phyloP scores from a whole-genome alignment of 1,139 yeast genomes.

The Zygoascus meyerae region DNA sequence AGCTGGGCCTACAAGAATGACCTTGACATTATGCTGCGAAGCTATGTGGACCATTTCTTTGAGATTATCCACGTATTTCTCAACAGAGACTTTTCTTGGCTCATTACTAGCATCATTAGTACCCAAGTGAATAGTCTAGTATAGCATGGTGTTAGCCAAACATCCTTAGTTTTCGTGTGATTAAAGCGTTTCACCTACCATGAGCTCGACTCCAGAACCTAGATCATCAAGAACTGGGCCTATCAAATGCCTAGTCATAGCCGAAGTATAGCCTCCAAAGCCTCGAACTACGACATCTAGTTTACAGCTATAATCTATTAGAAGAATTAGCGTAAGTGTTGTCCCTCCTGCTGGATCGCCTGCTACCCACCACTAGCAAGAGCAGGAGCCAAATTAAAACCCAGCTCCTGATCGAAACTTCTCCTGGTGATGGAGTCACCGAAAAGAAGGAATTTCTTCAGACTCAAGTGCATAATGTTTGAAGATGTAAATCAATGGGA shows the following conservation, averaged over 20 bases:
- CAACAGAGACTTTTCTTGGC: conserved; percentile 51
- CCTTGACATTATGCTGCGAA: conserved; percentile 38
- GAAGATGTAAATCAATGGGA: too few species aligned
- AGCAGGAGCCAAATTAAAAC: conserved; percentile 44
- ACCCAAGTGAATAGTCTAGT: conserved; percentile 57
- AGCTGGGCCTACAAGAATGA: conserved; percentile 60
- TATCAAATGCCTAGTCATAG: conserved; percentile 35
- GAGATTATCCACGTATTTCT: conserved; percentile 45
- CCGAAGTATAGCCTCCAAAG: conserved; percentile 53
- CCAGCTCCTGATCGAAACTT: conserved; percentile 33
- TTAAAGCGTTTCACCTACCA: conserved; percentile 15
- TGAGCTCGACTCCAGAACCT: conserved; percentile 15
- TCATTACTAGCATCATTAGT: conserved; percentile 62
- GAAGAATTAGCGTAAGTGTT: neutral
- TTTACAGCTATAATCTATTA: conserved; percentile 45
- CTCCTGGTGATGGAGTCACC: conserved; percentile 64
- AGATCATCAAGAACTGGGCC: conserved; percentile 23
- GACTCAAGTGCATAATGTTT: neutral
- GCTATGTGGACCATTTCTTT: conserved; percentile 39
- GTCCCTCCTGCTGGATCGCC: too few species aligned
- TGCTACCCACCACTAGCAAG: conserved; percentile 33
- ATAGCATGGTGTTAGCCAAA: too few species aligned
- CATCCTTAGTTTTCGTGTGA: too few species aligned
- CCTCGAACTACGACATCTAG: conserved; percentile 56
- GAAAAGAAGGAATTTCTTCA: conserved; percentile 37